Evolutionary conservation across 2,329 filamentous ascomycete species (phyloP).

Genomic region (Fusarium sterilihyphosum): DNA sequence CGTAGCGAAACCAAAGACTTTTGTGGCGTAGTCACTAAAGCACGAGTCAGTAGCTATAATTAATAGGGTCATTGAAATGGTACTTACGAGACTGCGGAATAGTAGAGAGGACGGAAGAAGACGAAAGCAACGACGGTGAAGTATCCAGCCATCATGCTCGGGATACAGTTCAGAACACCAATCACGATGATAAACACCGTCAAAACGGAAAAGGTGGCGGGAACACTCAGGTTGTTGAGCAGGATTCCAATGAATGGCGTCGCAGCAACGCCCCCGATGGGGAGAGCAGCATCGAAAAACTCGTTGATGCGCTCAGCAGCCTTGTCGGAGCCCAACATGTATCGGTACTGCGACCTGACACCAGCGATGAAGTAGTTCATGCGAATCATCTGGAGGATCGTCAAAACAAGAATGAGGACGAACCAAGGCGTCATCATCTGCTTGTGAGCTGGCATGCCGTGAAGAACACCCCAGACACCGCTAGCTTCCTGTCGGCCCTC

Average conservation of each 20-base stretch:
- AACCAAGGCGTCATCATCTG: slow-evolving; percentile 79
- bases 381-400: slow-evolving; percentile 65
- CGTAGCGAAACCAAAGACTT: slow-evolving; percentile 82
- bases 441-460: slow-evolving; percentile 68
- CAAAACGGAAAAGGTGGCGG: slow-evolving; percentile 66
- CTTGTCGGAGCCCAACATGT: slow-evolving; percentile 66
- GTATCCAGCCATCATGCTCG: slow-evolving; percentile 70
- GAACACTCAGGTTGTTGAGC: slow-evolving; percentile 73
- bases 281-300: slow-evolving; percentile 63
- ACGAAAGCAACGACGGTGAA: slow-evolving; percentile 75
- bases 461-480: slow-evolving; percentile 78
- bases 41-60: fast-evolving
- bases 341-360: slow-evolving; percentile 74
- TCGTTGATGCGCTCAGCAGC: slow-evolving; percentile 51
- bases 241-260: slow-evolving; percentile 78
- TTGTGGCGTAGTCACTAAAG: slow-evolving; percentile 74
- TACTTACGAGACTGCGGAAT: slow-evolving; percentile 74
- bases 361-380: slow-evolving; percentile 80
- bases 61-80: fast-evolving
- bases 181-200: slow-evolving; percentile 69
- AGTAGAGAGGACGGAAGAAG: slow-evolving; percentile 78
- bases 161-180: slow-evolving; percentile 70
- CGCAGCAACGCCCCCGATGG: slow-evolving; percentile 73
- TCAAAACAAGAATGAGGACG: slow-evolving; percentile 74
- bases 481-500: slow-evolving; percentile 67